These are phyloP conservation scores for Auriculariales sp. DNA, from an alignment of 768 basidiomycete genomes.

Conservation along the genomic window DNA sequence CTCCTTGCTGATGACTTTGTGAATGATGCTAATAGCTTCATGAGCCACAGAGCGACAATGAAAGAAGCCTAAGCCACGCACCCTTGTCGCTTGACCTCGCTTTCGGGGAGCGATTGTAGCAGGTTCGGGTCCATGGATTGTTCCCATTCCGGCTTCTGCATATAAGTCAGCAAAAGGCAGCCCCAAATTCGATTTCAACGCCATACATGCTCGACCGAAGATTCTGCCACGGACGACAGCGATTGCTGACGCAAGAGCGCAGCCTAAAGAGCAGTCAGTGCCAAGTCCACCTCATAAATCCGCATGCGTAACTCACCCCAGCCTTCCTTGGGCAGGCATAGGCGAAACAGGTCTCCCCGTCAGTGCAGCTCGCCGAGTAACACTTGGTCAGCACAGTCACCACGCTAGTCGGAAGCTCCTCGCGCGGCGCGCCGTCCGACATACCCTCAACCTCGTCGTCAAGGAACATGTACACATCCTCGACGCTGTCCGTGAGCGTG, in stretches of 20 bases:
- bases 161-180: no score
- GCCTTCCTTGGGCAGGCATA: constrained; percentile 44
- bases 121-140: constrained; percentile 34
- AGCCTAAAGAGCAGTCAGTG: not conserved
- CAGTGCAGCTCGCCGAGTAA: constrained; percentile 24
- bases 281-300: not conserved
- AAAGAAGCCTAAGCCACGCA: constrained; percentile 12
- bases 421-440: constrained; percentile 1
- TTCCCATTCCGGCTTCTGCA: constrained; percentile 34
- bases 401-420: constrained; percentile 23
- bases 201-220: not conserved
- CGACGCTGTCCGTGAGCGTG: constrained; percentile 19
- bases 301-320: constrained; percentile 9
- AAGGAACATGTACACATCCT: constrained; percentile 25
- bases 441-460: constrained; percentile 15
- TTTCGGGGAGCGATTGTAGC: constrained; percentile 44
- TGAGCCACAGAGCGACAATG: not conserved
- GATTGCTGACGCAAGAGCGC: not conserved
- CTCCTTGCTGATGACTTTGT: constrained; percentile 26
- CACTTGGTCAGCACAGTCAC: constrained; percentile 26
- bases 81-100: constrained; percentile 75
- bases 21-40: constrained; percentile 16
- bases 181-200: not conserved
- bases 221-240: not conserved
- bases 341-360: constrained; percentile 21